Base-by-base conservation (phyloP, 1,139 yeast genomes). In the Debaryomycetaceae sp. region DNA sequence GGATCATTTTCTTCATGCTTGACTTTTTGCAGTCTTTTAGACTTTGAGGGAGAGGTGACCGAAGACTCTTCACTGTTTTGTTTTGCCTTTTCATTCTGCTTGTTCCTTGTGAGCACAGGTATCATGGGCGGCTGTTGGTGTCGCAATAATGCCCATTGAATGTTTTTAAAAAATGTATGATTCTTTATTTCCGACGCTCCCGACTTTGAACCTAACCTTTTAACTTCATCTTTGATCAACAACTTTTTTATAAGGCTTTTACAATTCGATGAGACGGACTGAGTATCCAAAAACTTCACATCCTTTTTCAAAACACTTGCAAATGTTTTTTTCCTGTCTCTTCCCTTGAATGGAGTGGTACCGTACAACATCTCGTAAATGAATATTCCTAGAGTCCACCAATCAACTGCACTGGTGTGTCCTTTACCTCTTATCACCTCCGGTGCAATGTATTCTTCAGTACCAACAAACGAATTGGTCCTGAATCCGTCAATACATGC, bases 381-480 rank as follows among this genome's bases (percentile, higher is more conserved):
- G 56, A 93, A 76, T 34, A 93, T 90, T 1, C 99, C 99, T 50
- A 93, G 71, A 0, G 99, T 93, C 99, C 99, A 93, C 99, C 99
- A 93, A 65, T 93, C 99, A 14, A 93, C 99, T 0, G 98, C 97
- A 23, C 93, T 86, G 0, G 98, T 93, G 59, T 93, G 99, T 1
- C 99, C 99, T 53, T 91, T 88, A 2, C 99, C 98, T 58, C 95
- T 75, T 47, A 93, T 93, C 7, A 93, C 99, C 61, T 93, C 99
- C 0, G 99, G 99, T 0, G 99, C 99, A 57, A 93, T 90, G 61
- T 93, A 93, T 62, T 93, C 99, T 59, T 93, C 99, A 0, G 99
- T 93, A 1, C 99, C 99, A 27, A 93, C 99, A 73, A 93, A 93
- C 1, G 97, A 90, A 62, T 93, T 95, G 2, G 99, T 93, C 57